A percentile compares a stretch with the other conserved stretches of the same genome.
phyloP scores from a whole-genome alignment of 2,329 filamentous ascomycete genomes.

The Oidium heveae region DNA sequence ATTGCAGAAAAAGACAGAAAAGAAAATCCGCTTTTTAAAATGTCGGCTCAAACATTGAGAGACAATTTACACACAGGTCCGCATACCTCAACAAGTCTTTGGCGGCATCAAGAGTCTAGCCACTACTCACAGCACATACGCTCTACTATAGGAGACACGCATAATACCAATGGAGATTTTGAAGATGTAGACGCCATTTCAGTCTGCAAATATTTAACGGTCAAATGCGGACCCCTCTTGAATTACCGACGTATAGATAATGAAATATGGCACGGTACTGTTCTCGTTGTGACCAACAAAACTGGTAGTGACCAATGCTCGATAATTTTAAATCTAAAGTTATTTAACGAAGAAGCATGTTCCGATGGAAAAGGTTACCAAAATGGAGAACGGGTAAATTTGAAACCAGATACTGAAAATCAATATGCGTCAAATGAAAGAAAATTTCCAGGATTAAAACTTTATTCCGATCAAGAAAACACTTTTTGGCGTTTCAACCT shows the following conservation, averaged over 20 bases:
- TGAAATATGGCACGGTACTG: conserved; percentile 56
- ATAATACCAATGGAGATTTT: no score
- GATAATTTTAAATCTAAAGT: conserved; percentile 29
- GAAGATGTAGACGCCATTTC: no score
- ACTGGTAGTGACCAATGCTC: conserved; percentile 31
- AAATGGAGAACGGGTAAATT: not conserved
- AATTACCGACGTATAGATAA: conserved; percentile 56
- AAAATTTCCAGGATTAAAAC: conserved; percentile 18
- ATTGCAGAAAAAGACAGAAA: no score
- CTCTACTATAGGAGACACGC: no score
- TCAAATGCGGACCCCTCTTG: conserved; percentile 38
- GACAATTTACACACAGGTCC: no score
- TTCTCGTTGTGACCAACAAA: conserved; percentile 57
- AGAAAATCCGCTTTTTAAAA: no score
- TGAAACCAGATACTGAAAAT: no score
- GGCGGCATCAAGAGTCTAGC: no score
- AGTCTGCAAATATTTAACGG: not conserved
- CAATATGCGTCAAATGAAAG: conserved; percentile 18
- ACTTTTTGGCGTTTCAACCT: conserved; percentile 92
- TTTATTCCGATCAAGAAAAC: conserved; percentile 39
- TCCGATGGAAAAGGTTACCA: not conserved
- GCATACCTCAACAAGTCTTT: no score
- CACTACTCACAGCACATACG: no score
- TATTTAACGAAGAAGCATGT: conserved; percentile 16
- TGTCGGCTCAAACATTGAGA: no score